Base-by-base conservation (phyloP, 352 stramenopile species). In the Phytopythium montanum region DNA sequence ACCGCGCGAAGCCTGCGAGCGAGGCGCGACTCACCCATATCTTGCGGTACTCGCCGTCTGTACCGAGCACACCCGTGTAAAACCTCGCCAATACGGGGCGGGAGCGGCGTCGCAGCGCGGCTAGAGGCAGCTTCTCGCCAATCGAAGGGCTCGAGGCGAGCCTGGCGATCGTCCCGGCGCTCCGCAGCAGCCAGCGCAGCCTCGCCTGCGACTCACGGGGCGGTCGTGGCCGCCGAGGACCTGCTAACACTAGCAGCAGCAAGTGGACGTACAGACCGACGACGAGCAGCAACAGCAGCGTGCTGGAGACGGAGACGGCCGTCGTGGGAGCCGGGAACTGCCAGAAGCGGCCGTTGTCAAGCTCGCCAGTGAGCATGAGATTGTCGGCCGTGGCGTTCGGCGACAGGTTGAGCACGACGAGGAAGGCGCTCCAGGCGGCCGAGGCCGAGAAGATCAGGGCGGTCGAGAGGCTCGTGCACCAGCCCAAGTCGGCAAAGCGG, bases 321-420 rank as follows among this genome's bases (percentile, higher is more conserved):
- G 38, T 26, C 9, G 70, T 50, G 4, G 50, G 29, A 12, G 54
- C 45, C 2, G 60, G 39, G 0, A 75, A 52, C 23, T 69, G 57
- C 65, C 69, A 76, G 52, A 76, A 79, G 18, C 46, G 55, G 1
- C 71, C 66, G 48, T 69, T 31, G 21, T 81, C 72, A 23, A 75
- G 60, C 21, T 50, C 62, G 8, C 50, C 56, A 3, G 72, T 85
- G 36, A 63, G 48, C 54, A 79, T 73, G 54, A 75, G 49, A 21
- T 23, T 61, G 50, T 82, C 79, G 26, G 72, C 65, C 18, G 60
- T 82, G 45, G 48, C 39, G 28, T 66, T 74, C 2, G 72, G 68
- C 21, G 64, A 54, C 1, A 72, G 23, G 19, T 74, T 77, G 19
- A 85, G 34, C 2, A 68, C 33, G 36, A 85, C 45, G 29, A 81